Base-by-base conservation (phyloP, 352 stramenopile genomes). In the Globisporangium polare region DNA sequence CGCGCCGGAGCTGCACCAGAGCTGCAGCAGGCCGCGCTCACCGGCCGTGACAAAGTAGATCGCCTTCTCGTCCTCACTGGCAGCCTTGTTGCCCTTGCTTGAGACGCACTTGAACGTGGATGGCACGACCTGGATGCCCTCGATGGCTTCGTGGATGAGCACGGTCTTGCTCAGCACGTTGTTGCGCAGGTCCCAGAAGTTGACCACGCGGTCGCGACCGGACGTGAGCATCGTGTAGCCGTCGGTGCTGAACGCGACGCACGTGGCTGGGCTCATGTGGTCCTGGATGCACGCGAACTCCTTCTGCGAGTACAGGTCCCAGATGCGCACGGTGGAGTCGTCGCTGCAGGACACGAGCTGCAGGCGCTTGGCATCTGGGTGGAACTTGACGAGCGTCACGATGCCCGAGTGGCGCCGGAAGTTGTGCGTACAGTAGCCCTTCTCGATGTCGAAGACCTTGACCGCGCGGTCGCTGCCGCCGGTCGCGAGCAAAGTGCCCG, bases 381-480 rank as follows among this genome's bases (percentile, higher is more conserved):
- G 83, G 64, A 96, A 97, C 67, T 88, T 70, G 31, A 97, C 86
- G 35, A 94, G 73, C 33, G 82, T 92, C 46, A 98, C 86, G 60
- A 98, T 94, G 43, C 78, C 92, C 12, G 71, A 57, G 65, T 97
- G 92, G 9, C 80, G 76, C 31, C 77, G 80, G 66, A 98, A 98
- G 75, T 93, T 97, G 80, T 98, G 94, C 57, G 94, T 98, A 72
- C 88, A 97, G 71, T 89, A 97, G 29, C 90, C 92, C 68, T 95
- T 90, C 60, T 95, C 81, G 27, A 98, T 80, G 71, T 97, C 91
- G 58, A 96, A 98, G 26, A 98, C 92, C 62, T 98, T 97, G 43
- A 98, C 95, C 1, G 85, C 89, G 51, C 95, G 94, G 75, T 99
- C 97, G 31, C 96, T 95, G 24, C 95, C 96, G 65, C 95, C 97